Percentiles rank a stretch among this genome's conserved stretches.
Conservation (phyloP, 805 yeast genomes). For the Saturnispora serradocipensis region DNA sequence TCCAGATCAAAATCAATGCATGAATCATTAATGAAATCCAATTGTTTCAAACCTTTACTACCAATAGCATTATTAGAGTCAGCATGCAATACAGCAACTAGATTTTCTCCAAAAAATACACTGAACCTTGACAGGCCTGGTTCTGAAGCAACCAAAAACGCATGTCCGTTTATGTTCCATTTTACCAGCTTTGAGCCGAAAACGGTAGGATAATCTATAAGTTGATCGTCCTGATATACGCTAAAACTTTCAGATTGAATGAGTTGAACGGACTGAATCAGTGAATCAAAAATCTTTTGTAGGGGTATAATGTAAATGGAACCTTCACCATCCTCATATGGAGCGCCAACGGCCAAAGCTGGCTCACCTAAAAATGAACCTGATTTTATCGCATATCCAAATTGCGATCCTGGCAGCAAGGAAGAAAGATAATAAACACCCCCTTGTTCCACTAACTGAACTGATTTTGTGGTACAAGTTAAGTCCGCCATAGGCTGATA, state of each 20-base stretch:
- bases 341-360: constrained; percentile 44
- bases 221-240: background rate
- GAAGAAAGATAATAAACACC: constrained; percentile 7
- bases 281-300: constrained; percentile 17
- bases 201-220: constrained; percentile 23
- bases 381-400: constrained; percentile 37
- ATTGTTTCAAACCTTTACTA: constrained; percentile 32
- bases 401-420: constrained; percentile 27
- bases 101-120: constrained; percentile 21
- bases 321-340: constrained; percentile 35
- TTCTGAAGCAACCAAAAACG: constrained; percentile 37
- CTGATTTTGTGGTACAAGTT: background rate
- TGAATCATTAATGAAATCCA: constrained; percentile 29
- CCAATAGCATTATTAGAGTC: constrained; percentile 28
- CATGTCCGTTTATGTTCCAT: constrained; percentile 22
- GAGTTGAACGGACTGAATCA: background rate
- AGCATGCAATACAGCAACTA: constrained; percentile 17
- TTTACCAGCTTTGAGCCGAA: constrained; percentile 36
- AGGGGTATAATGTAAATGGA: constrained; percentile 38
- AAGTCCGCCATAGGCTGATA: background rate
- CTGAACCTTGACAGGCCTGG: constrained; percentile 43
- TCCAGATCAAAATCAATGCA: constrained; percentile 29
- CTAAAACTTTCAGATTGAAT: background rate
- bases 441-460: background rate
- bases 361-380: constrained; percentile 33